Conservation (phyloP, 202 grass and related monocot species). For the Schoenoplectus tabernaemontani region DNA sequence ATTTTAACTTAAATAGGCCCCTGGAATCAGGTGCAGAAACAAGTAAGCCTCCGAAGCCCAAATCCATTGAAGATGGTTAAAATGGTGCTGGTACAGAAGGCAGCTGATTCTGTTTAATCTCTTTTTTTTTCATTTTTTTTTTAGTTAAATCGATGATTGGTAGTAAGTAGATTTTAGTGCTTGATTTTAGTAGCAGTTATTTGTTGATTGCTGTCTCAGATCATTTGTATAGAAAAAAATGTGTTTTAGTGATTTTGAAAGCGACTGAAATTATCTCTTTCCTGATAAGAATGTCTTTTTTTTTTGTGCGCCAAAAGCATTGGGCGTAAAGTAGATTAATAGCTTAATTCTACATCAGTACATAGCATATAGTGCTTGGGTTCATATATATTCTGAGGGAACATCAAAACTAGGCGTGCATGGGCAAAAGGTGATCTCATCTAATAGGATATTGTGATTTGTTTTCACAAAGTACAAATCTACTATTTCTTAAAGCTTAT, state of each 20-base stretch:
- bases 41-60: constrained; percentile 45
- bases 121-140: background rate
- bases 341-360: background rate
- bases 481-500: background rate
- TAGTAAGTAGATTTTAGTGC: background rate
- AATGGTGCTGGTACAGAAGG: constrained; percentile 27
- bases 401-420: no score
- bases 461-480: no score
- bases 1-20: constrained; percentile 49
- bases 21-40: background rate
- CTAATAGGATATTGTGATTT: no score
- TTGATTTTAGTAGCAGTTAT: constrained; percentile 11
- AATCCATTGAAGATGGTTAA: constrained; percentile 42
- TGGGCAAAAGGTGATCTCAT: no score
- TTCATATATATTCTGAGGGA: background rate
- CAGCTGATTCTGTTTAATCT: constrained; percentile 45
- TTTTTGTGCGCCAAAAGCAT: background rate
- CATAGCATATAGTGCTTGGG: background rate
- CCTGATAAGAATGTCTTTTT: background rate
- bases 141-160: background rate
- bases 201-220: constrained; percentile 10
- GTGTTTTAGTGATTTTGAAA: background rate
- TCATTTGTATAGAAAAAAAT: constrained; percentile 10
- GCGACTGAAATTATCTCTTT: background rate
- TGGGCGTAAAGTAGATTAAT: background rate